Percentiles rank a stretch among this genome's conserved stretches.
Evolutionary conservation across 2,329 filamentous ascomycete species (phyloP).

Genomic region (Ophiostoma tasmaniense): DNA sequence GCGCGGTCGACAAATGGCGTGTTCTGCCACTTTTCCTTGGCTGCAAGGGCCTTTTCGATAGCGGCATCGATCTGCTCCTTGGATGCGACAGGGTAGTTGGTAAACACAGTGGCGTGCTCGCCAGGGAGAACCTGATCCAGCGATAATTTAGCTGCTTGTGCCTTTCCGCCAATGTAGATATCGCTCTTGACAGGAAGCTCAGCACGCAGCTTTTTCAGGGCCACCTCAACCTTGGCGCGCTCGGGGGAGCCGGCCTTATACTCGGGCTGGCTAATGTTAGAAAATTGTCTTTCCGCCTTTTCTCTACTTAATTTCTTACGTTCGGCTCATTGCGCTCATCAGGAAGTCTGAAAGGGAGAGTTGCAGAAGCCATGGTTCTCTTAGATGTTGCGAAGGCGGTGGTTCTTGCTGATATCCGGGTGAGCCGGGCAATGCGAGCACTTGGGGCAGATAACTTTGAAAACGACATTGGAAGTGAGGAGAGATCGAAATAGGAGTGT

Average conservation of each 20-base stretch:
- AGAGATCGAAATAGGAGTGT: not conserved
- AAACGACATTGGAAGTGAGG: not conserved
- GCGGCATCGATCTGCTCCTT: constrained; percentile 66
- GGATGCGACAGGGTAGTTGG: constrained; percentile 76
- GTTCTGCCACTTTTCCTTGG: constrained; percentile 76
- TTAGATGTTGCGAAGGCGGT: constrained; percentile 24
- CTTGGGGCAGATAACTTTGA: not conserved
- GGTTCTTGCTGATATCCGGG: not conserved
- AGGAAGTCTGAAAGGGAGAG: constrained; percentile 40
- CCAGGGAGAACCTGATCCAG: constrained; percentile 74
- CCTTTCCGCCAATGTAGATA: constrained; percentile 77
- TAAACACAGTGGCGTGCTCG: constrained; percentile 66
- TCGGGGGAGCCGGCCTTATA: not conserved
- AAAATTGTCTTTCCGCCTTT: not conserved
- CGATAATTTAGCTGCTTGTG: constrained; percentile 58
- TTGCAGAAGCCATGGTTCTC: constrained; percentile 1
- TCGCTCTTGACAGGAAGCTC: constrained; percentile 63
- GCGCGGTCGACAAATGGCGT: constrained; percentile 89
- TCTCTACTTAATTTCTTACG: constrained; percentile 46
- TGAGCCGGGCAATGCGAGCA: not conserved
- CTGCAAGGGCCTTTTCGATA: constrained; percentile 74
- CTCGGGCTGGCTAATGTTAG: not conserved
- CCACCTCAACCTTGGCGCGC: constrained; percentile 82
- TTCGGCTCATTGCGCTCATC: constrained; percentile 91
- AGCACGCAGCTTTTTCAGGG: constrained; percentile 66